Evolutionary conservation across 2,329 filamentous ascomycete species (phyloP).

Genomic region (Ophiostoma ips): DNA sequence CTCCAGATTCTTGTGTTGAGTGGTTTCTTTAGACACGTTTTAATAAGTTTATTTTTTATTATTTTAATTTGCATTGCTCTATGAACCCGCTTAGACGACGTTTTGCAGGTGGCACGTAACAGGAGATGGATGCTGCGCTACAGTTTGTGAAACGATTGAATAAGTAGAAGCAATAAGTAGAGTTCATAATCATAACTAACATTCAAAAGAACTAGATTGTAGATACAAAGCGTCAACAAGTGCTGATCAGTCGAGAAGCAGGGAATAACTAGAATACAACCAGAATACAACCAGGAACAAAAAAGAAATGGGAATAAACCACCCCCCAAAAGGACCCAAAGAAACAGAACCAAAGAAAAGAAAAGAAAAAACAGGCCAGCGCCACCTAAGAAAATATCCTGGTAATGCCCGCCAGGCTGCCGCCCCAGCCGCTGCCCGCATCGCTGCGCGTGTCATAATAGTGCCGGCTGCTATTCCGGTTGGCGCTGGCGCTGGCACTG

Average conservation of each 20-base stretch:
- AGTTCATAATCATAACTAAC: neutral
- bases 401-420: conserved; percentile 7
- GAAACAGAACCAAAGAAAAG: neutral
- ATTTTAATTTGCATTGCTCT: no score
- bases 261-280: no score
- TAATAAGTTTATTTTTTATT: neutral
- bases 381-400: conserved; percentile 8
- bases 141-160: no score
- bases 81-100: no score
- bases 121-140: no score
- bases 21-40: neutral
- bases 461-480: neutral
- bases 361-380: neutral
- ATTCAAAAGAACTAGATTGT: no score
- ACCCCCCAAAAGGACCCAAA: neutral
- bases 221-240: no score
- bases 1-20: neutral
- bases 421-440: conserved; percentile 18
- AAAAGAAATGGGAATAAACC: no score
- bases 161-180: neutral
- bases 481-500: conserved; percentile 16
- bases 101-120: no score
- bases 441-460: conserved; percentile 7
- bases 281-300: neutral
- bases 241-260: no score